Evolutionary conservation across 768 basidiomycete genomes (phyloP), one percentile per base, ranked within the genome.

Genomic region (Porpolomopsis calyptriformis): DNA sequence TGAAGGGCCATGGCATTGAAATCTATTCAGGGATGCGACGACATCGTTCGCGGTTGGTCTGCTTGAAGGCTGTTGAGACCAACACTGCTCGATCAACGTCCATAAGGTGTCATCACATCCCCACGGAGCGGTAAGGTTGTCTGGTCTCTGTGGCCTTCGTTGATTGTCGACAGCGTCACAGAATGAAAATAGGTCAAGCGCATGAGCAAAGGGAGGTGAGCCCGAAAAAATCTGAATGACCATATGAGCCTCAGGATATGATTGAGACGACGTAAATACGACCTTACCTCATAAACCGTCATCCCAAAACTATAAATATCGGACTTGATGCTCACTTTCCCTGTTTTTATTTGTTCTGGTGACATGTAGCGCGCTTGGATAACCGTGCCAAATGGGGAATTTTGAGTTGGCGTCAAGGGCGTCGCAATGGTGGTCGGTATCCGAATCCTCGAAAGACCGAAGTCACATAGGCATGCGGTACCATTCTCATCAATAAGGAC

Each of bases 401-500:
- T 2, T 6, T n/a, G n/a, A 8, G 37, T 7, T 12, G 43, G 20
- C 11, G 11, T 18, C 2, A n/a, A 18, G 2, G 11, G 5, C 29
- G 20, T 34, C 5, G 40, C 22, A n/a, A n/a, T n/a, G 4, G 43
- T 31, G 3, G 43, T 44, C 16, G 29, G 43, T 8, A 23, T 31
- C 4, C 31, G 11, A 42, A 74, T 57, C 19, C 57, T 64, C 2
- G 72, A 74, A 2, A 75, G 52, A 3, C 73, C 72, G 44, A 75
- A 73, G 48, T 75, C 72, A 24, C 64, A 62, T 5, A 76, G 54
- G 22, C 65, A 65, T 1, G 67, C 72, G 24, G 65, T 64, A 18
- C 67, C 65, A 14, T 66, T 56, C 35, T 58, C 59, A 45, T 69
- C 57, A 26, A 76, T 62, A 4, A 76, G 64, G 38, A 76, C 58